These are phyloP conservation scores for Talaromyces sp. DNA, from an alignment of 2,329 filamentous ascomycete genomes.

Conservation along the genomic window DNA sequence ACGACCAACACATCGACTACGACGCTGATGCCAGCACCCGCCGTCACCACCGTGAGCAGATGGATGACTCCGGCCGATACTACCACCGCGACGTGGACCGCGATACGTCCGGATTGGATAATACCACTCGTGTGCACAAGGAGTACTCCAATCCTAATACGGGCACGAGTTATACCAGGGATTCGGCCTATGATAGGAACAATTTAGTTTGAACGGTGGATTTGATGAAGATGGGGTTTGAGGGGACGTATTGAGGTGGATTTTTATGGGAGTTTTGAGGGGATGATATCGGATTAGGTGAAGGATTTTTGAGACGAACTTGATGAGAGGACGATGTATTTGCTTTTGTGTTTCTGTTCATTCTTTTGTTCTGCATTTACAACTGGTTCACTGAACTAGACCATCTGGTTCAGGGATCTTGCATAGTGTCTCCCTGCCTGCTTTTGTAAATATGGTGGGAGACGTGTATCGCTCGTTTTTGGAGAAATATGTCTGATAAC, in stretches of 20 bases:
- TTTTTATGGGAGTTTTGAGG: not conserved
- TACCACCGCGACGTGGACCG: conserved; percentile 34
- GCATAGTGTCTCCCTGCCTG: conserved; percentile 4
- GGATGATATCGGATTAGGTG: not conserved
- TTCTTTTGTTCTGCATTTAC: not conserved
- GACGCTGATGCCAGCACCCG: conserved; percentile 25
- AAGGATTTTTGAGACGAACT: not conserved
- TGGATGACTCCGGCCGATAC: conserved; percentile 30
- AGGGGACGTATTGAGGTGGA: conserved; percentile 7
- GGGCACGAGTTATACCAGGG: conserved; percentile 33
- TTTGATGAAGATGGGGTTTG: conserved; percentile 12
- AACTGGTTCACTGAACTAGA: not conserved
- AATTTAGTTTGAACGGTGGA: conserved; percentile 11
- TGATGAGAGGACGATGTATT: not conserved
- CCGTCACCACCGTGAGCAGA: conserved; percentile 32
- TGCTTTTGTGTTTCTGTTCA: not conserved
- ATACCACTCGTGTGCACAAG: conserved; percentile 29
- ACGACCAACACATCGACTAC: conserved; percentile 37
- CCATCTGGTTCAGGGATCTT: conserved; percentile 1
- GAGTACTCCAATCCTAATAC: conserved; percentile 36
- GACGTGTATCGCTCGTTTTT: conserved; percentile 11
- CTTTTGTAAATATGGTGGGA: conserved; percentile 5
- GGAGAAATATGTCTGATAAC: conserved; percentile 7
- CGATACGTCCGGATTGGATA: conserved; percentile 24
- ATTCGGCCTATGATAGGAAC: conserved; percentile 27